phyloP scores from a whole-genome alignment of 176 grass and related monocot species.

The Rhynchospora tenuis region DNA sequence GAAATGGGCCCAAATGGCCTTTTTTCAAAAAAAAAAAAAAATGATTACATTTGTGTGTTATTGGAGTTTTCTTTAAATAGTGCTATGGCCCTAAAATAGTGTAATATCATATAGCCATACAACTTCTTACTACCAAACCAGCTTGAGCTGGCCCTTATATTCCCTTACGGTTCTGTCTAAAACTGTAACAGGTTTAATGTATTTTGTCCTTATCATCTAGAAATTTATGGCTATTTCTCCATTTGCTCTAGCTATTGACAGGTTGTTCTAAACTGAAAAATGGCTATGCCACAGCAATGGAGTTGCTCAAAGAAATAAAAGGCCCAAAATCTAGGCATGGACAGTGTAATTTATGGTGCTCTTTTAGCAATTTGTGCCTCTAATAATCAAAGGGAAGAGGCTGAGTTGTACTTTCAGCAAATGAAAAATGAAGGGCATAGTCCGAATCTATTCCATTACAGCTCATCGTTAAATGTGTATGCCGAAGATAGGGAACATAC shows the following conservation, averaged over 20 bases:
- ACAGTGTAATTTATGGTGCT: conserved; percentile 83
- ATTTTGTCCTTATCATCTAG: neutral
- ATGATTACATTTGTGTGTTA: too few species aligned
- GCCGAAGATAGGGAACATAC: conserved; percentile 54
- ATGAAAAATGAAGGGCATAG: conserved; percentile 78
- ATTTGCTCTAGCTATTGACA: conserved; percentile 59
- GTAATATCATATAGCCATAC: neutral
- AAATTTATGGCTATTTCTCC: conserved; percentile 3
- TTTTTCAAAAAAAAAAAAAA: too few species aligned
- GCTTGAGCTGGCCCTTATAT: neutral
- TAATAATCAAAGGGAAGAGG: conserved; percentile 67
- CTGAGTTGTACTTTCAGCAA: conserved; percentile 79
- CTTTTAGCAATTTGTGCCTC: conserved; percentile 80
- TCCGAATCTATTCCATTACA: conserved; percentile 96
- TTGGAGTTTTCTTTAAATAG: too few species aligned
- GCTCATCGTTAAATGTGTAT: conserved; percentile 84
- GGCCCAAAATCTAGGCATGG: conserved; percentile 55
- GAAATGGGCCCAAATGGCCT: too few species aligned
- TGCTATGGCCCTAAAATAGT: too few species aligned
- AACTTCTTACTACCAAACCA: too few species aligned
- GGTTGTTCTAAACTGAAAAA: conserved; percentile 70
- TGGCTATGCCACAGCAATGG: conserved; percentile 67
- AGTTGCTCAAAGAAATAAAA: conserved; percentile 63
- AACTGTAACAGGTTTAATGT: too few species aligned
- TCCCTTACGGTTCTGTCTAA: too few species aligned